Percentiles rank a stretch among this genome's conserved stretches.
These are phyloP conservation scores for Perkinsus chesapeaki DNA, from an alignment of 169 alveolate species.

Conservation along the genomic window DNA sequence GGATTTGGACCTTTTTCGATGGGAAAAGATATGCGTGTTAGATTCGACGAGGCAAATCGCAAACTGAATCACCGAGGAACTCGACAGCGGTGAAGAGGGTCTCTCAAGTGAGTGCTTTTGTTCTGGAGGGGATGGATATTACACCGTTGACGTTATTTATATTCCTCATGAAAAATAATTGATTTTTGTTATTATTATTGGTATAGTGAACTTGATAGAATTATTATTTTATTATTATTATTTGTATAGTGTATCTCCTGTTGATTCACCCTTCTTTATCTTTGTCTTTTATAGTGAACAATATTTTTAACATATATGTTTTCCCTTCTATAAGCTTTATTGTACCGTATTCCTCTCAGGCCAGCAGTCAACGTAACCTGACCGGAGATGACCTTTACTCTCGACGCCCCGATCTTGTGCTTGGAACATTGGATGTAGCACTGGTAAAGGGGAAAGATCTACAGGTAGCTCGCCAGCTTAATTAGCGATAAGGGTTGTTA, in stretches of 20 bases:
- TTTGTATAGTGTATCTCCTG: too few species aligned
- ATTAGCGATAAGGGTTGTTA: background rate
- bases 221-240: too few species aligned
- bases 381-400: background rate
- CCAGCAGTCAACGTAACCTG: background rate
- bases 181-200: too few species aligned
- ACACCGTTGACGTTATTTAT: too few species aligned
- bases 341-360: background rate
- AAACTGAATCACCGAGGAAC: background rate
- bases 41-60: background rate
- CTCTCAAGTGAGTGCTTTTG: background rate
- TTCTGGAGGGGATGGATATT: background rate
- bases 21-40: background rate
- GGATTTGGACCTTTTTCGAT: background rate
- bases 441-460: background rate
- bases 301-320: too few species aligned
- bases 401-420: background rate
- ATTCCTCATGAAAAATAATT: too few species aligned
- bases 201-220: too few species aligned
- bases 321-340: too few species aligned
- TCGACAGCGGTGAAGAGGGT: background rate
- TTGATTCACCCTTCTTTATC: too few species aligned
- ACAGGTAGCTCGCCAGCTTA: background rate
- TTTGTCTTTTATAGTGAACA: too few species aligned
- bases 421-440: background rate